Conservation (phyloP, 83 land plant genomes). For the Thuja plicata region DNA sequence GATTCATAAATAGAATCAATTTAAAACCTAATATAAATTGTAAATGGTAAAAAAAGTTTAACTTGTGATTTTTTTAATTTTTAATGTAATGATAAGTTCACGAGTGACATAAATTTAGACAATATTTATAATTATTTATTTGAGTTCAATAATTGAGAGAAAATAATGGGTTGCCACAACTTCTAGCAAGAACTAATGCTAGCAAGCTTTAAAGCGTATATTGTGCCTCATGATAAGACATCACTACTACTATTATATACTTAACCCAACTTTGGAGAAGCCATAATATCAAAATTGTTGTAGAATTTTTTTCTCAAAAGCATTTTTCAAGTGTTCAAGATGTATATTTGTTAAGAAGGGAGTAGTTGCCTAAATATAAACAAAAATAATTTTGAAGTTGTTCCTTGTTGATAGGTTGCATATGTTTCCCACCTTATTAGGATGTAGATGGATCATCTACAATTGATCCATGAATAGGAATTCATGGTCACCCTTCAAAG, state of each 20-base stretch:
- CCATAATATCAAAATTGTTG: conserved; percentile 83
- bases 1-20: no score
- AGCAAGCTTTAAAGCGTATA: conserved; percentile 73
- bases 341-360: conserved; percentile 70
- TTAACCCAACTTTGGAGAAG: conserved; percentile 85
- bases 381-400: conserved; percentile 66
- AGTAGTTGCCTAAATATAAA: conserved; percentile 75
- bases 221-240: conserved; percentile 68
- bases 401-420: conserved; percentile 84
- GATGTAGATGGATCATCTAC: conserved; percentile 88
- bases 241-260: conserved; percentile 52
- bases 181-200: conserved; percentile 82
- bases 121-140: no score
- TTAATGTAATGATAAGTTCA: no score
- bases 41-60: no score
- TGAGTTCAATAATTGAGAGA: conserved; percentile 65
- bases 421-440: conserved; percentile 82
- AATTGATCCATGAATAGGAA: conserved; percentile 83
- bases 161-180: conserved; percentile 75
- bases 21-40: no score
- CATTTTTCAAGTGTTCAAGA: conserved; percentile 76
- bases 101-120: no score
- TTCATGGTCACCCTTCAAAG: conserved; percentile 87
- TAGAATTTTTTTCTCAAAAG: conserved; percentile 75
- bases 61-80: no score